phyloP scores from a whole-genome alignment of 148 eudicot genomes.

The Chenopodium quinoa region DNA sequence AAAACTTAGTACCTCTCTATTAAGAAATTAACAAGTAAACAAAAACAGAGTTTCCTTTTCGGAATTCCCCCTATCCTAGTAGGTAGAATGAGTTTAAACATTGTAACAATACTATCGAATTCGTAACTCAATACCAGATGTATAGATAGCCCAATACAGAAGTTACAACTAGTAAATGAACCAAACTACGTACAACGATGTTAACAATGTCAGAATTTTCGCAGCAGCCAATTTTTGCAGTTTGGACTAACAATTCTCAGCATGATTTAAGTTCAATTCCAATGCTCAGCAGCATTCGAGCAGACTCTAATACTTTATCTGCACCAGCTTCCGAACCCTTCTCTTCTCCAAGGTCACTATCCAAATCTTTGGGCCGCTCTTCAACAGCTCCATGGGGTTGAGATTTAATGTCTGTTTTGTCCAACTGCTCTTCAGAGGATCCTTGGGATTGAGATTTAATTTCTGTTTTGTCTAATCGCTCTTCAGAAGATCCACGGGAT shows the following conservation, averaged over 20 bases:
- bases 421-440: constrained; percentile 24
- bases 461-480: constrained; percentile 6
- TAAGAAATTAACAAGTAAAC: neutral
- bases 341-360: constrained; percentile 29
- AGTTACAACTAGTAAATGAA: neutral
- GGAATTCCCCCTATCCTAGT: neutral
- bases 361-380: constrained; percentile 33
- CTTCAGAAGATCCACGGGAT: constrained; percentile 26
- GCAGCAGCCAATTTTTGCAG: neutral
- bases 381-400: constrained; percentile 21
- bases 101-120: constrained; percentile 5
- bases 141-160: neutral
- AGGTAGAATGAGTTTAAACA: neutral
- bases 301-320: constrained; percentile 50
- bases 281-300: constrained; percentile 55
- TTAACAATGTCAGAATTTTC: neutral
- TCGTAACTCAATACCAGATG: neutral
- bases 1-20: neutral
- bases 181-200: neutral
- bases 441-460: constrained; percentile 10
- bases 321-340: constrained; percentile 29
- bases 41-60: neutral
- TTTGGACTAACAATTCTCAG: constrained; percentile 10
- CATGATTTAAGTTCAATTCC: constrained; percentile 69
- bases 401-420: constrained; percentile 22